Conservation (phyloP, 768 basidiomycete genomes). For the Trametes coccinea region DNA sequence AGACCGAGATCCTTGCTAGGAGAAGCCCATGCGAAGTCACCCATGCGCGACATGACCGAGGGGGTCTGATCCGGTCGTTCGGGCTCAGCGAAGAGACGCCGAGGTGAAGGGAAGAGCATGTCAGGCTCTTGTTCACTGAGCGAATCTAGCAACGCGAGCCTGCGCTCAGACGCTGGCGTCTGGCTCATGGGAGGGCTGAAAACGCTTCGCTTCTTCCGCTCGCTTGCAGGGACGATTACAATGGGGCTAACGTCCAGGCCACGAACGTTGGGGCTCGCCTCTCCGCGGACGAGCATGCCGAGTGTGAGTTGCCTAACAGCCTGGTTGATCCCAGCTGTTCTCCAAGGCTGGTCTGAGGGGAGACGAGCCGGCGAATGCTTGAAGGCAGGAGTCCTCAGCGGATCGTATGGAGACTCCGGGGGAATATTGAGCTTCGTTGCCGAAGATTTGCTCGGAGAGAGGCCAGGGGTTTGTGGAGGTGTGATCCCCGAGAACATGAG, state of each 20-base stretch:
- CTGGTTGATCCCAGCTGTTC: conserved; percentile 50
- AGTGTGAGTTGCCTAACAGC: conserved; percentile 61
- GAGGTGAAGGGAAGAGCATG: conserved; percentile 20
- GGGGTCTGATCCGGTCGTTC: conserved; percentile 18
- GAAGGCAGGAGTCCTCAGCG: conserved; percentile 72
- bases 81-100: conserved; percentile 24
- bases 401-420: conserved; percentile 76
- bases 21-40: conserved; percentile 3
- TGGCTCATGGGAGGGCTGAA: conserved; percentile 35
- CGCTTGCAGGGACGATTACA: conserved; percentile 32
- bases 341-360: conserved; percentile 81
- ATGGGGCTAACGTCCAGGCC: conserved; percentile 39
- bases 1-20: not conserved
- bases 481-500: conserved; percentile 20
- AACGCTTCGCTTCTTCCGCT: conserved; percentile 40
- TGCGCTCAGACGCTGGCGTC: conserved; percentile 3
- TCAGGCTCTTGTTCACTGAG: conserved; percentile 14
- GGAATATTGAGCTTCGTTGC: conserved; percentile 29
- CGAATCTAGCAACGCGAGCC: conserved; percentile 9
- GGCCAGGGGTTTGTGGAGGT: conserved; percentile 28
- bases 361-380: conserved; percentile 74
- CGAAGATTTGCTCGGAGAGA: conserved; percentile 26
- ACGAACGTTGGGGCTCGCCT: conserved; percentile 40
- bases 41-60: conserved; percentile 10
- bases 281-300: conserved; percentile 58